phyloP scores from a whole-genome alignment of 2,329 filamentous ascomycete genomes.

The Microdochium paspali region DNA sequence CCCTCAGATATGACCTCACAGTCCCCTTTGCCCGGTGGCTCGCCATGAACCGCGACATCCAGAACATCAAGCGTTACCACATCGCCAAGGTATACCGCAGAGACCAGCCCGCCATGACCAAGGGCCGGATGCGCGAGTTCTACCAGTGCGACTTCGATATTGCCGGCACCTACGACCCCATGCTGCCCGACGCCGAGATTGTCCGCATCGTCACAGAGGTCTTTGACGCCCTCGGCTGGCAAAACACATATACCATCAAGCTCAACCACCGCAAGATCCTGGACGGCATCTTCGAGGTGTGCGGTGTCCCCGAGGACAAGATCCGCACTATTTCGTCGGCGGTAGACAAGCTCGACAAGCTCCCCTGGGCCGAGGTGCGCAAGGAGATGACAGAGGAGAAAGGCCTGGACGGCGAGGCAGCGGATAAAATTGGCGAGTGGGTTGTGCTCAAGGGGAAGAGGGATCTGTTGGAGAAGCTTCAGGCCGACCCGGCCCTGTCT shows the following conservation, averaged over 20 bases:
- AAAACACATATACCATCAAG: constrained; percentile 63
- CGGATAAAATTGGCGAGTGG: constrained; percentile 65
- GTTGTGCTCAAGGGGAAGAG: constrained; percentile 58
- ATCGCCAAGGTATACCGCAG: constrained; percentile 73
- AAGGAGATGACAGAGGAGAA: constrained; percentile 73
- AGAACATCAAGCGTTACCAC: constrained; percentile 68
- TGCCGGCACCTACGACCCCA: constrained; percentile 61
- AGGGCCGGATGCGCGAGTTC: constrained; percentile 71
- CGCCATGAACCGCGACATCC: constrained; percentile 61
- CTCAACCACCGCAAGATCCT: constrained; percentile 74
- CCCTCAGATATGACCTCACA: constrained; percentile 72
- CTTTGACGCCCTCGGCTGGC: constrained; percentile 61
- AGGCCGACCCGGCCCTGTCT: constrained; percentile 48
- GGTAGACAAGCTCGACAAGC: constrained; percentile 72
- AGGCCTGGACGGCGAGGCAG: constrained; percentile 54
- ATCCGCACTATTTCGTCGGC: constrained; percentile 66
- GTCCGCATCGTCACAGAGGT: constrained; percentile 62
- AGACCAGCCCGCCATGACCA: constrained; percentile 70
- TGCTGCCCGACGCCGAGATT: constrained; percentile 69
- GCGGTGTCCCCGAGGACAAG: constrained; percentile 64
- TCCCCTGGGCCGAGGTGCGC: constrained; percentile 64
- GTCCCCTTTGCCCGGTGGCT: constrained; percentile 72
- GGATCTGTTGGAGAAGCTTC: constrained; percentile 53
- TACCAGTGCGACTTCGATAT: constrained; percentile 78
- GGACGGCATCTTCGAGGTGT: constrained; percentile 71